Base-by-base conservation (phyloP, 495 filamentous ascomycete genomes). In the Geopyxis carbonaria region DNA sequence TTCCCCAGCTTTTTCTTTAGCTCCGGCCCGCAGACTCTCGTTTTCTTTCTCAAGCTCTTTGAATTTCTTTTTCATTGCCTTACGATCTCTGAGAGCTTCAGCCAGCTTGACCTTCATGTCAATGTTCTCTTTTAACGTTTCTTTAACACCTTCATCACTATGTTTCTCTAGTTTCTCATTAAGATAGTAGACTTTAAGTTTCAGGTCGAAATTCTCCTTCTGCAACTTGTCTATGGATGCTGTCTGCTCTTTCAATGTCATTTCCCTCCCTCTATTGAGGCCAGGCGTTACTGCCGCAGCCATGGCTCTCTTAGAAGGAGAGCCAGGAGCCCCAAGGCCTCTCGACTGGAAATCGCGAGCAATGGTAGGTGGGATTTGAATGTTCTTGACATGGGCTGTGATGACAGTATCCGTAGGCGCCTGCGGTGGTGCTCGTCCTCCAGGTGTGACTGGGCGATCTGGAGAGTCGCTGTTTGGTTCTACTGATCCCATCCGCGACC, bases 141-240 rank as follows among this genome's bases (percentile, higher is more conserved):
- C 86, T 61, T 91, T 92, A 56, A 95, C 76, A 36, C 85, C 82
- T 57, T 97, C 91, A 56, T 95, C 91, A 6, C 84, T 93, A 27
- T 86, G 76, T 53, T 84, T 81, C 59, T 91, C 84, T 20, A 97
- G 60, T 7, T 87, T 78, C 50, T 94, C 84, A 51, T 86, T 89
- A 22, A 97, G 70, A 51, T 92, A 95, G 62, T 93, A 87, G 34
- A 95, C 89, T 58, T 93, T 85, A 58, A 97, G 76, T 59, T 97
- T 97, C 27, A 97, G 66, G 53, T 93, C 89, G 54, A 95, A 97
- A 47, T 95, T 95, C 53, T 86, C 80, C 60, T 97, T 97, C 43
- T 80, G 84, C 4, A 95, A 68, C 20, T 85, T 74, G 56, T 95
- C 89, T 44, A 97, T 94, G 16, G 84, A 93, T 55, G 78, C 89